Conservation (phyloP, 768 basidiomycete genomes). For the Phaeotremella fagi region DNA sequence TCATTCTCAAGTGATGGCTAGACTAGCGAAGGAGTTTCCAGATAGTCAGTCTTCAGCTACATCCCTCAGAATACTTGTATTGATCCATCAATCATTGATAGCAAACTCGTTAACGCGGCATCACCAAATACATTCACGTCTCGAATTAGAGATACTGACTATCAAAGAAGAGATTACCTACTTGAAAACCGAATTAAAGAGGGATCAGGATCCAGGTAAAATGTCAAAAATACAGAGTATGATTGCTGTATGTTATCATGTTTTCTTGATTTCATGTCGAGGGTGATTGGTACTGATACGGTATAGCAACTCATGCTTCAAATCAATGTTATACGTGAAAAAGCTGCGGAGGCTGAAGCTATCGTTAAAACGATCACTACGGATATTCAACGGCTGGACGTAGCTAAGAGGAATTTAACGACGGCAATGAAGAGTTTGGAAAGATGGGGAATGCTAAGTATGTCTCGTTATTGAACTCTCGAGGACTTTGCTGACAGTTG, state of each 20-base stretch:
- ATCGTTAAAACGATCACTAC: conserved; percentile 92
- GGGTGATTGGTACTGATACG: conserved; percentile 2
- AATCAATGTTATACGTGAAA: conserved; percentile 93
- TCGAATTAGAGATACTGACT: conserved; percentile 64
- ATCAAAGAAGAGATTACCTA: conserved; percentile 67
- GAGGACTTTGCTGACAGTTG: background rate
- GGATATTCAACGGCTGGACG: conserved; percentile 89
- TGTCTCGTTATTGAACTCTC: conserved; percentile 32
- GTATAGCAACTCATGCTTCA: conserved; percentile 82
- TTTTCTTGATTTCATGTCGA: background rate
- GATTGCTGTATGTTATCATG: conserved; percentile 66
- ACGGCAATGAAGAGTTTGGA: conserved; percentile 84
- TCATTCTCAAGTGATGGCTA: conserved; percentile 15
- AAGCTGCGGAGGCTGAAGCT: conserved; percentile 93
- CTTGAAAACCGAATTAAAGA: conserved; percentile 63
- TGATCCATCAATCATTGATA: conserved; percentile 43
- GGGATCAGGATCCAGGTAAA: conserved; percentile 76
- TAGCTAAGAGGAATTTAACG: conserved; percentile 88
- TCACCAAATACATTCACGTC: conserved; percentile 63
- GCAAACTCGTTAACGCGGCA: conserved; percentile 72
- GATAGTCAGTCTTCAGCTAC: conserved; percentile 22
- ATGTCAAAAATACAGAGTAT: conserved; percentile 93
- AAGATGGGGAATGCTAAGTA: conserved; percentile 89
- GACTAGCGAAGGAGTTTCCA: conserved; percentile 25
- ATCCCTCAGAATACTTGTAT: background rate